Base-by-base conservation (phyloP, 2,329 filamentous ascomycete genomes). In the Chrysosporium keratinophilum region DNA sequence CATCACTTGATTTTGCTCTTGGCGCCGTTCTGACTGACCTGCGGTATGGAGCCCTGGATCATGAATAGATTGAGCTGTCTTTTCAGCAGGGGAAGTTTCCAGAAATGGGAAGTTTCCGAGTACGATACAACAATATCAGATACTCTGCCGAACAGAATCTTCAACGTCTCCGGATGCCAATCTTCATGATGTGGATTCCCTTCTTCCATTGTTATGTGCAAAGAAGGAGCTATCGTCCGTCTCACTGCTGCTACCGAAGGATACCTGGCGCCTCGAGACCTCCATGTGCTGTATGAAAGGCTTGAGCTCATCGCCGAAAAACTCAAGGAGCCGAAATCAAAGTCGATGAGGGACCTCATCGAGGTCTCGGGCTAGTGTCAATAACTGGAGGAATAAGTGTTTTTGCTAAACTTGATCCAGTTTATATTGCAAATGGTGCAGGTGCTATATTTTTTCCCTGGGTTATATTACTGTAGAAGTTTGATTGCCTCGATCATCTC, bases 381-480 rank as follows among this genome's bases (percentile, higher is more conserved):
- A 42, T 50, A 28, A 42, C 41, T n/a, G 48, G 48, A 33, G 48
- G 48, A 42, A 28, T 28, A 14, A 39, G 48, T 7, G 40, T 31
- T 31, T n/a, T 12, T 50, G 11, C 19, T 50, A n/a, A 50, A 34
- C 15, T 42, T 50, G 34, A 42, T 17, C 7, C 48, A 50, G 35
- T 34, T 50, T 31, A 15, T 50, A 28, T 31, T 50, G 35, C 35
- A 50, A 41, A 34, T 11, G 11, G 17, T 50, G n/a, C 39, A 52
- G 40, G 7, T 28, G 23, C 3, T n/a, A n/a, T n/a, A n/a, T n/a
- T n/a, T n/a, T n/a, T n/a, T n/a, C n/a, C n/a, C n/a, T n/a, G n/a
- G n/a, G n/a, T n/a, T n/a, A n/a, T n/a, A n/a, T n/a, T n/a, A n/a
- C n/a, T n/a, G n/a, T n/a, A n/a, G n/a, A n/a, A n/a, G n/a, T n/a